Evolutionary conservation across 176 grass and related monocot genomes (phyloP).

Genomic region (Oryza punctata): DNA sequence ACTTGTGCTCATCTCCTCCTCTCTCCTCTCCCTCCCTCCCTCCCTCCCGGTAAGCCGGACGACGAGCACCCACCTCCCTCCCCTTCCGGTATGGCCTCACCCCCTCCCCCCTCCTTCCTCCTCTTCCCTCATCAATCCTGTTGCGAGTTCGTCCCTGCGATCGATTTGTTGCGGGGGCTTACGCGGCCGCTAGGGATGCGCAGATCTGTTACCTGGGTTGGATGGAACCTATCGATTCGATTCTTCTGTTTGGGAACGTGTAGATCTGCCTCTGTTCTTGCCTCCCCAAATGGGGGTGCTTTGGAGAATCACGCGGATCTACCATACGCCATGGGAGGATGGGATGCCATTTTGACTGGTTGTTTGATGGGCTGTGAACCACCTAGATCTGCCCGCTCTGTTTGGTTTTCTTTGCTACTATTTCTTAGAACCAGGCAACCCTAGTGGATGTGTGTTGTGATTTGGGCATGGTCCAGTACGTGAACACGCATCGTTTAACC

Average conservation of each 20-base stretch:
- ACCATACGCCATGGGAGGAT: not conserved
- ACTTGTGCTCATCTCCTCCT: not conserved
- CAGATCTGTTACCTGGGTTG: not conserved
- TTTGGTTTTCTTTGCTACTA: too few relatives aligned
- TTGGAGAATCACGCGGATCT: not conserved
- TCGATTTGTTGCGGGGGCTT: not conserved
- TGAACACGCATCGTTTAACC: too few relatives aligned
- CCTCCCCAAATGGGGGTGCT: not conserved
- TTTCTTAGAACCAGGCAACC: too few relatives aligned
- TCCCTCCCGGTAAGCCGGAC: not conserved
- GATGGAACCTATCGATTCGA: not conserved
- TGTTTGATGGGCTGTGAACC: too few relatives aligned
- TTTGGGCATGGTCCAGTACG: too few relatives aligned
- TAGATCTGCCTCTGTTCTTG: not conserved
- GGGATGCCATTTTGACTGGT: too few relatives aligned
- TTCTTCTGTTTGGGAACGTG: not conserved
- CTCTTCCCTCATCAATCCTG: not conserved
- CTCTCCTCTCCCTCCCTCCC: too few relatives aligned
- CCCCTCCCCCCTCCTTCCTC: not conserved
- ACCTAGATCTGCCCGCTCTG: too few relatives aligned
- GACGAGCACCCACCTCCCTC: not conserved
- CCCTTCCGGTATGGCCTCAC: not conserved
- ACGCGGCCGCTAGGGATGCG: not conserved
- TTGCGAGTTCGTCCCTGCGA: not conserved
- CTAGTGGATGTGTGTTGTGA: too few relatives aligned